Base-by-base conservation (phyloP, 768 basidiomycete genomes). In the Tulasnella sp. region DNA sequence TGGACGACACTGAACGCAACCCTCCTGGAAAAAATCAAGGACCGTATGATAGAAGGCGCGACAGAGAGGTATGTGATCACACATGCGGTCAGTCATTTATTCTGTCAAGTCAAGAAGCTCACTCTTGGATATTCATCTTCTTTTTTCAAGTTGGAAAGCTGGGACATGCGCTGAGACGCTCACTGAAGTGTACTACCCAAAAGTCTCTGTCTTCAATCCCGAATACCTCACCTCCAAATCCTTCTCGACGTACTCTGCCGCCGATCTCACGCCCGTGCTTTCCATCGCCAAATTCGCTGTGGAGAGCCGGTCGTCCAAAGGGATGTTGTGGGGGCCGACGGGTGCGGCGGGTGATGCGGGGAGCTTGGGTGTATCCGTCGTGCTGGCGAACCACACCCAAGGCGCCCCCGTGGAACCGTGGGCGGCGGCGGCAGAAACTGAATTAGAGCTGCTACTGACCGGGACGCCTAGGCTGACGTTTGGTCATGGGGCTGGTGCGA, bases 291-390 rank as follows among this genome's bases (percentile, higher is more conserved):
- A 63, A 59, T 29, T 38, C 5, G 38, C 60, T 17, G 53, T 62
- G 21, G 55, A 62, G 0, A 49, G 52, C 17, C 17, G 45, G 11
- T 7, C 34, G 5, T 38, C 34, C 7, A 5, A 38, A 15, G 58
- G 63, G 2, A 45, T 62, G 51, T 54, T 71, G n/a, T 29, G 19
- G 21, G 46, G 66, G 3, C 48, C 51, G 11, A 54, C 65, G 22
- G 64, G 64, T 21, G 65, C 66, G 5, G 67, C 69, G 1, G 68
- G 62, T 5, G 71, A 72, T 49, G 46, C n/a, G 31, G 22, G 1
- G 30, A 62, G 46, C 38, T 29, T 65, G 1, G 64, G 60, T 1
- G 61, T 64, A 8, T 49, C 62, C 0, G 59, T 62, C 41, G 45
- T 57, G 1, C 21, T 59, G 22, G 62, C 58, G 19, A 50, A 63